These are phyloP conservation scores for Juglanconis oblonga DNA, from an alignment of 2,329 filamentous ascomycete species.

Conservation along the genomic window DNA sequence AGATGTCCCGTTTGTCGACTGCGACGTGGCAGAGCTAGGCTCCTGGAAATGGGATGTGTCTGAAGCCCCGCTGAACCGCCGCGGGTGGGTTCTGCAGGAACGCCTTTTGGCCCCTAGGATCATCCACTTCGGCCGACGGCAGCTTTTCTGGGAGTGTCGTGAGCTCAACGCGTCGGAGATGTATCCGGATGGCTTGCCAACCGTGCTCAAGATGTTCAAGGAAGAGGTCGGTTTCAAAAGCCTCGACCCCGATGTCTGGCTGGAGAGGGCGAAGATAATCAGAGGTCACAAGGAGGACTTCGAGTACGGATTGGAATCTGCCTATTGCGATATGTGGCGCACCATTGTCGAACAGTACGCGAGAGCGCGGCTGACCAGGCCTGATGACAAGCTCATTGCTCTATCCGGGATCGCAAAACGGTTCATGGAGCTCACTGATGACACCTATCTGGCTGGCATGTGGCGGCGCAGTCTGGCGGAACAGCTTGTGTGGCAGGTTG, in stretches of 20 bases:
- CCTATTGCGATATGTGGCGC: neutral
- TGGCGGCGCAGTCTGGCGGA: no score
- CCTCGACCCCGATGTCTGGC: neutral
- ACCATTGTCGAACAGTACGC: conserved; percentile 1
- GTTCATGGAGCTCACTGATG: no score
- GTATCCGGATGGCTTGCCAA: no score
- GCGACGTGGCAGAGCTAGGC: no score
- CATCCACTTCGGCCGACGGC: conserved; percentile 21
- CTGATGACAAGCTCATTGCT: conserved; percentile 14
- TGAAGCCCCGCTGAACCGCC: conserved; percentile 13
- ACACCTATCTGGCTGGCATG: no score
- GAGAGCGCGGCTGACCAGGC: neutral
- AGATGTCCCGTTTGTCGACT: neutral
- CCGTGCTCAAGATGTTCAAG: neutral
- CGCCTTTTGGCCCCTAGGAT: conserved; percentile 21
- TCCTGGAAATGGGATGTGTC: no score
- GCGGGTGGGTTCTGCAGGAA: conserved; percentile 26
- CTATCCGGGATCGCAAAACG: conserved; percentile 6
- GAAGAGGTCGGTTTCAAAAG: neutral
- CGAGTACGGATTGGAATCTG: neutral
- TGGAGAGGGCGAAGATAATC: neutral
- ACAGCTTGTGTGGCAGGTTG: no score
- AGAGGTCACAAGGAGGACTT: neutral
- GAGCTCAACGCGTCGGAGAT: neutral
- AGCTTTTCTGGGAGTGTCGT: conserved; percentile 22